A percentile compares a stretch with the other conserved stretches of the same genome.
phyloP scores from a whole-genome alignment of 1,284 basidiomycete species.

The Flammula alnicola region DNA sequence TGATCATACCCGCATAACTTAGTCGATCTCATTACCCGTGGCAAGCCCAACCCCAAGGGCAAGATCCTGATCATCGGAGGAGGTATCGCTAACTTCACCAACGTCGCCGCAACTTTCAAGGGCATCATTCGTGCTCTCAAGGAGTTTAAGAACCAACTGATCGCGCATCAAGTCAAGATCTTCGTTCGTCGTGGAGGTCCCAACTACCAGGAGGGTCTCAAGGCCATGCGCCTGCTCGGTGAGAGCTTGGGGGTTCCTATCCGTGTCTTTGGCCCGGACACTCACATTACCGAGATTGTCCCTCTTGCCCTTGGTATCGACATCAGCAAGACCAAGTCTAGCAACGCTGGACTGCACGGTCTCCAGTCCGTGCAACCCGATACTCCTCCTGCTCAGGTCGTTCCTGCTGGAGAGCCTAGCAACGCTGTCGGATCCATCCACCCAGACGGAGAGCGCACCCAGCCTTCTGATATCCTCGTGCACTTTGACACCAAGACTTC shows the following conservation, averaged over 20 bases:
- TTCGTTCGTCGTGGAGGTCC: slow-evolving; percentile 98
- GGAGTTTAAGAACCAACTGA: slow-evolving; percentile 88
- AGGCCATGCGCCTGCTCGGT: slow-evolving; percentile 97
- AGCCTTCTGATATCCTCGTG: slow-evolving; percentile 89
- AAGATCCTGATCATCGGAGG: slow-evolving; percentile 99
- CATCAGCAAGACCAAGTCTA: slow-evolving; percentile 38
- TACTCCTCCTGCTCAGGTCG: slow-evolving; percentile 39
- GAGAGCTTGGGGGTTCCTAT: slow-evolving; percentile 98
- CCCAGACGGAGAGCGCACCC: slow-evolving; percentile 80
- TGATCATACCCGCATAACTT: slow-evolving; percentile 1
- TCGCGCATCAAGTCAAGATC: slow-evolving; percentile 87
- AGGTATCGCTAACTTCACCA: slow-evolving; percentile 99
- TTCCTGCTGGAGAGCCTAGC: slow-evolving; percentile 32
- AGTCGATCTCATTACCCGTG: slow-evolving; percentile 96
- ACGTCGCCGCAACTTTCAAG: slow-evolving; percentile 99
- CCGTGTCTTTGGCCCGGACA: slow-evolving; percentile 96
- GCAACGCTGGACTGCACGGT: slow-evolving; percentile 33
- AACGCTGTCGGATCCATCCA: slow-evolving; percentile 76
- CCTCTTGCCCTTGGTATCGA: slow-evolving; percentile 93
- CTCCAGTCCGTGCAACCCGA: slow-evolving; percentile 39
- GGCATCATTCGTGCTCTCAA: slow-evolving; percentile 98
- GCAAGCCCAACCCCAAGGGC: slow-evolving; percentile 81
- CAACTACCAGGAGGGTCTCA: slow-evolving; percentile 99
- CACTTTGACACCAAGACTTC: slow-evolving; percentile 67
- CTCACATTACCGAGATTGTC: slow-evolving; percentile 98